A percentile compares a stretch with the other conserved stretches of the same genome.
These are phyloP conservation scores for Paragyromitra xinjiangensis DNA, from an alignment of 495 filamentous ascomycete species.

Conservation along the genomic window DNA sequence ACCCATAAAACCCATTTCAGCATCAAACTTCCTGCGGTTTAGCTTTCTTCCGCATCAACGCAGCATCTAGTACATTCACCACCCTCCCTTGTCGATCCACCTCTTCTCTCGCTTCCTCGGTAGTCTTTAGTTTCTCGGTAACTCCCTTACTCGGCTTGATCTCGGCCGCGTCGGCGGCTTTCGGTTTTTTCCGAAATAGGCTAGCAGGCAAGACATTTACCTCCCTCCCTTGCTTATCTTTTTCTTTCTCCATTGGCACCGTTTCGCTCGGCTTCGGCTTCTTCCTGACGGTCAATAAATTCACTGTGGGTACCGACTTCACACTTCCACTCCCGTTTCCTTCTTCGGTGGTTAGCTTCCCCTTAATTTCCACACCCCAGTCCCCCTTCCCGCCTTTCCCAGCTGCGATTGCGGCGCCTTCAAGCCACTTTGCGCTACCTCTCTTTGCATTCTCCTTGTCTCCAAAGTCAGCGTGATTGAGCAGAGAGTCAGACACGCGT, in stretches of 20 bases:
- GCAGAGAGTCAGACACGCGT: conserved; percentile 75
- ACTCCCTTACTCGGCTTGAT: conserved; percentile 33
- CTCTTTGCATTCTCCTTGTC: conserved; percentile 71
- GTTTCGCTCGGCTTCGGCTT: conserved; percentile 55
- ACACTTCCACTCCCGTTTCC: neutral
- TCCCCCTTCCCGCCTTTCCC: conserved; percentile 54
- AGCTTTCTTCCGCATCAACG: conserved; percentile 71
- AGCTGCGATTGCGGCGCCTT: conserved; percentile 61
- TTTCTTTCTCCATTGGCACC: conserved; percentile 51
- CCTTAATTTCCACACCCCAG: conserved; percentile 67
- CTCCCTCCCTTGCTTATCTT: conserved; percentile 41
- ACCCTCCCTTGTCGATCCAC: conserved; percentile 29
- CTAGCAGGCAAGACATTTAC: conserved; percentile 61
- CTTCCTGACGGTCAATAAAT: conserved; percentile 56
- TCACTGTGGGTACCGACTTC: conserved; percentile 28
- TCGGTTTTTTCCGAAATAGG: conserved; percentile 65
- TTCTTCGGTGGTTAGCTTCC: conserved; percentile 57
- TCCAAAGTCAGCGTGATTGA: conserved; percentile 83
- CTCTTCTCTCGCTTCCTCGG: conserved; percentile 36
- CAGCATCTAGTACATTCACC: conserved; percentile 54
- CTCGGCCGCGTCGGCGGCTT: conserved; percentile 20
- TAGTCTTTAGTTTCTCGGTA: conserved; percentile 24
- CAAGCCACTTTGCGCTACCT: conserved; percentile 78
- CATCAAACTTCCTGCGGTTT: conserved; percentile 60
- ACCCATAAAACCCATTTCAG: neutral